Percentiles rank a stretch among this genome's conserved stretches.
phyloP scores from a whole-genome alignment of 139 green algal genomes.

The Tetraselmis striata region DNA sequence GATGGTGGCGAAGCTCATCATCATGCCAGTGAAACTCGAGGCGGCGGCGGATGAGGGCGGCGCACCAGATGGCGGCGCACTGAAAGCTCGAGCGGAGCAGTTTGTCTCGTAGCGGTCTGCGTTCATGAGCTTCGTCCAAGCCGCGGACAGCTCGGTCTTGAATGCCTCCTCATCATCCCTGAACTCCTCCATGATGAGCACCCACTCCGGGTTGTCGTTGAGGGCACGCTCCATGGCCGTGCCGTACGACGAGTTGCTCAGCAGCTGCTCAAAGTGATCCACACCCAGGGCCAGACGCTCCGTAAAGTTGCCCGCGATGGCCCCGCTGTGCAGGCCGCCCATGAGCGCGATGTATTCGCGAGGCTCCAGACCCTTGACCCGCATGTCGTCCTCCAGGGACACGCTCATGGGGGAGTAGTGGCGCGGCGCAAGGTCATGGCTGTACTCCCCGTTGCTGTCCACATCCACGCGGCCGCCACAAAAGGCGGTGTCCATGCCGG shows the following conservation, averaged over 20 bases:
- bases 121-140: conserved; percentile 37
- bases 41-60: too few relatives aligned
- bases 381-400: conserved; percentile 8
- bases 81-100: too few relatives aligned
- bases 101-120: conserved; percentile 30
- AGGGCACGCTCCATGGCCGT: conserved; percentile 18
- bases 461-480: conserved; percentile 31
- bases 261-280: not conserved
- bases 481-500: conserved; percentile 11
- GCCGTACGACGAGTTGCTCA: conserved; percentile 15
- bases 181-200: conserved; percentile 24
- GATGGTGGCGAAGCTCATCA: too few relatives aligned
- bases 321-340: not conserved
- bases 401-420: not conserved
- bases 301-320: not conserved
- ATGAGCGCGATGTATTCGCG: not conserved
- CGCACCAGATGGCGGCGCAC: too few relatives aligned
- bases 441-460: not conserved
- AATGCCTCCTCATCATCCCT: conserved; percentile 19
- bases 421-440: conserved; percentile 11
- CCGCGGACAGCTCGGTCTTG: conserved; percentile 15
- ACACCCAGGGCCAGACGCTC: not conserved
- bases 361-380: conserved; percentile 18
- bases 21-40: too few relatives aligned
- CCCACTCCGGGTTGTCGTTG: conserved; percentile 3